phyloP scores from a whole-genome alignment of 306 rosid species.

The Quercus engelmannii region DNA sequence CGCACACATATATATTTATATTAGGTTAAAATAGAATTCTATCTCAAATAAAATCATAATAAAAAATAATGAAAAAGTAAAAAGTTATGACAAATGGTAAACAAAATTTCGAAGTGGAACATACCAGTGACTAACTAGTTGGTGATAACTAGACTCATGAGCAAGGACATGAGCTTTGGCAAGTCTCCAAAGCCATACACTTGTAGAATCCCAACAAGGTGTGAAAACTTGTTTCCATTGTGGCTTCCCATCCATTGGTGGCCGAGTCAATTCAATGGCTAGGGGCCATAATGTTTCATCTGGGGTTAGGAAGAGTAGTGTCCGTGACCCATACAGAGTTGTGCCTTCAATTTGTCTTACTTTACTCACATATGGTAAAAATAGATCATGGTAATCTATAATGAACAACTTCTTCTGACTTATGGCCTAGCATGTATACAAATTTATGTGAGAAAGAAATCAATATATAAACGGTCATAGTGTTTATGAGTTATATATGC shows the following conservation, averaged over 20 bases:
- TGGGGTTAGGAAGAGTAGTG: constrained; percentile 56
- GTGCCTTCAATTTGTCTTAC: constrained; percentile 57
- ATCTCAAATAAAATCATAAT: too few species aligned
- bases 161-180: constrained; percentile 87
- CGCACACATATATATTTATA: too few species aligned
- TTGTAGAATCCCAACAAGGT: constrained; percentile 61
- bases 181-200: constrained; percentile 83
- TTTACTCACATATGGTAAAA: constrained; percentile 60
- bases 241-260: constrained; percentile 60
- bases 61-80: too few species aligned
- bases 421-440: constrained; percentile 47
- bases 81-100: not conserved
- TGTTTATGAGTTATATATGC: not conserved
- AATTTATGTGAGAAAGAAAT: not conserved
- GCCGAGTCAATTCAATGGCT: constrained; percentile 76
- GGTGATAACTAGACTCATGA: constrained; percentile 82
- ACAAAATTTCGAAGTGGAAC: not conserved
- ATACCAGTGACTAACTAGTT: constrained; percentile 86
- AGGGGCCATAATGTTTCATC: constrained; percentile 51
- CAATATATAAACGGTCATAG: not conserved
- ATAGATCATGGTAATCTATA: constrained; percentile 74
- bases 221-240: constrained; percentile 60
- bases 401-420: constrained; percentile 60
- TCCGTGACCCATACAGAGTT: constrained; percentile 75
- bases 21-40: too few species aligned